phyloP scores from a whole-genome alignment of 1,139 yeast genomes.

The Pneumocystis murina region DNA sequence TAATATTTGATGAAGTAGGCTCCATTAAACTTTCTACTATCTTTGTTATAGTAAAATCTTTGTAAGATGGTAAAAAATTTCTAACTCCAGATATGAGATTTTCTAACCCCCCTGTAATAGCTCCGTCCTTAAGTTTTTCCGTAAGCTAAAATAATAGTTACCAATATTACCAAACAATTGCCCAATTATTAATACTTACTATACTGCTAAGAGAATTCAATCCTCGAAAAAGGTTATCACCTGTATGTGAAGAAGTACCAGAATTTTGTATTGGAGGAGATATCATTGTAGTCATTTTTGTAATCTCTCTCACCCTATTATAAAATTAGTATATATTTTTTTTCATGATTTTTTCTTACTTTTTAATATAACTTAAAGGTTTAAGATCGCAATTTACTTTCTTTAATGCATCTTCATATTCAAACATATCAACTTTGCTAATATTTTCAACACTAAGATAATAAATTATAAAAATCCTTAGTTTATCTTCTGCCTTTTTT shows the following conservation, averaged over 20 bases:
- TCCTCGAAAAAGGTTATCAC: constrained; percentile 41
- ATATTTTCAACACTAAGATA: constrained; percentile 40
- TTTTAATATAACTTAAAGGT: constrained; percentile 54
- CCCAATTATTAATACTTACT: background rate
- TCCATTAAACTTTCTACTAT: constrained; percentile 86
- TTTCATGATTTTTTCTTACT: background rate
- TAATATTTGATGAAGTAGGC: constrained; percentile 44
- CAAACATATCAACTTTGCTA: constrained; percentile 44
- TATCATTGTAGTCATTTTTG: constrained; percentile 47
- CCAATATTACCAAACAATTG: background rate
- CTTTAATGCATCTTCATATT: constrained; percentile 51
- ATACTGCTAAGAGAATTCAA: constrained; percentile 38
- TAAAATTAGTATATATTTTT: background rate
- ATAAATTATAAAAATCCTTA: constrained; percentile 72
- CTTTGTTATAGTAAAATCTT: constrained; percentile 75
- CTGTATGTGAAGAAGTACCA: constrained; percentile 12
- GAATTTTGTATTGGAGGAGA: constrained; percentile 19
- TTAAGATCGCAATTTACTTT: constrained; percentile 48
- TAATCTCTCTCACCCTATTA: constrained; percentile 54
- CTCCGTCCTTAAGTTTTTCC: constrained; percentile 38
- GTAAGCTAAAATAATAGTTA: constrained; percentile 51
- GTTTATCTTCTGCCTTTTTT: constrained; percentile 54
- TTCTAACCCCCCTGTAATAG: constrained; percentile 77
- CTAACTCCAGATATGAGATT: constrained; percentile 78
- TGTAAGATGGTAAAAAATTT: constrained; percentile 73